These are phyloP conservation scores for Imleria badia DNA, from an alignment of 768 basidiomycete species.

Conservation along the genomic window DNA sequence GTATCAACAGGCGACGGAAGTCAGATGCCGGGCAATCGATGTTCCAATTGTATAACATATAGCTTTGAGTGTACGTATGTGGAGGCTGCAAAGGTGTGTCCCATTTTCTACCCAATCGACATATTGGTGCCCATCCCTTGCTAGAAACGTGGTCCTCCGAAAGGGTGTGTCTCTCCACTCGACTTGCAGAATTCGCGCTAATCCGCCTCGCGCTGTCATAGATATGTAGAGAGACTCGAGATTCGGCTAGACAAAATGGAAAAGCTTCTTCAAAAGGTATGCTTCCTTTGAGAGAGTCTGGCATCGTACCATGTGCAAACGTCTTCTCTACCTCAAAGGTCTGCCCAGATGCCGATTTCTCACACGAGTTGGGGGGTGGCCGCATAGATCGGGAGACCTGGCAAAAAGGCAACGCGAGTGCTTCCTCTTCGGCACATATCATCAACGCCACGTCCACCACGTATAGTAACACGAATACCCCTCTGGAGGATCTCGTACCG, in stretches of 20 bases:
- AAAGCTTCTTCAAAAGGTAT: constrained; percentile 52
- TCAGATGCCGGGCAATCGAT: constrained; percentile 51
- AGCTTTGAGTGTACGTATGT: constrained; percentile 54
- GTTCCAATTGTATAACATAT: constrained; percentile 55
- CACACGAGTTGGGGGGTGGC: constrained; percentile 52
- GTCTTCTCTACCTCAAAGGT: constrained; percentile 41
- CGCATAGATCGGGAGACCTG: constrained; percentile 41
- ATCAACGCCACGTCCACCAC: constrained; percentile 13
- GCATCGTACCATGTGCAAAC: constrained; percentile 3
- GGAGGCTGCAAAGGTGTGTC: constrained; percentile 51
- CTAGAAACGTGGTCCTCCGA: constrained; percentile 43
- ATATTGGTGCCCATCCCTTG: neutral
- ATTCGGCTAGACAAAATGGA: constrained; percentile 65
- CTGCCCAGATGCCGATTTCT: constrained; percentile 62
- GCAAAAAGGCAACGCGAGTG: constrained; percentile 18
- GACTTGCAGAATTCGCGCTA: neutral
- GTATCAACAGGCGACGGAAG: constrained; percentile 55
- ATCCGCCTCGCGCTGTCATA: constrained; percentile 20
- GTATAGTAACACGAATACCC: neutral
- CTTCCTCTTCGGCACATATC: constrained; percentile 13
- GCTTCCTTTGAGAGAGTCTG: neutral
- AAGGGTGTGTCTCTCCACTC: constrained; percentile 25
- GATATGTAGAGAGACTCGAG: constrained; percentile 65
- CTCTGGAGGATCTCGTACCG: constrained; percentile 22
- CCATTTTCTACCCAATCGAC: neutral